Evolutionary conservation across 2,329 filamentous ascomycete species (phyloP).

Genomic region (Arthrobotrys iridis): DNA sequence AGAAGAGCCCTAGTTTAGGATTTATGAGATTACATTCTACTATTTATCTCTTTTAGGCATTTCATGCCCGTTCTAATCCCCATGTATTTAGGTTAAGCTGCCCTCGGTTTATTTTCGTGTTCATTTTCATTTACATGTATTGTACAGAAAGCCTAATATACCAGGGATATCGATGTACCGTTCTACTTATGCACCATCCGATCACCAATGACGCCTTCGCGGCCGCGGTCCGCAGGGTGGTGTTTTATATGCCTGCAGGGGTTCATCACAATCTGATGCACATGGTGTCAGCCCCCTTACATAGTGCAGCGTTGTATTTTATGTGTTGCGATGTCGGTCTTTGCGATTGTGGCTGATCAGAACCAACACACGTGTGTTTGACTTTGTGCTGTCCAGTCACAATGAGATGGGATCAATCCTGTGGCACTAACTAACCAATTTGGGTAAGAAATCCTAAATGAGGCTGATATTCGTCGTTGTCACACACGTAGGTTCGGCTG

Average conservation of each 20-base stretch:
- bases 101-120: neutral
- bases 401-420: no score
- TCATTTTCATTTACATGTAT: neutral
- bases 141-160: neutral
- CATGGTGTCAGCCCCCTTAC: neutral
- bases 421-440: conserved; percentile 13
- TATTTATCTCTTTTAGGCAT: no score
- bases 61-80: neutral
- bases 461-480: conserved; percentile 11
- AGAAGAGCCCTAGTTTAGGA: neutral
- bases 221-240: conserved; percentile 4
- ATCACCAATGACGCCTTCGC: neutral
- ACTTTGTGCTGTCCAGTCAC: no score
- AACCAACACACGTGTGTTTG: neutral
- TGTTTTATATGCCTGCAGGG: neutral
- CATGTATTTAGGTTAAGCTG: neutral
- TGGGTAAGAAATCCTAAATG: conserved; percentile 15
- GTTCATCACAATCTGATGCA: neutral
- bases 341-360: neutral
- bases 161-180: neutral
- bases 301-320: conserved; percentile 21
- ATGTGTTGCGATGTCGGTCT: neutral
- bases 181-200: neutral
- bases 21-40: neutral
- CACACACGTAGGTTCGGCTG: neutral